phyloP scores from a whole-genome alignment of 164 flowering plant genomes.

The Malania oleifera region DNA sequence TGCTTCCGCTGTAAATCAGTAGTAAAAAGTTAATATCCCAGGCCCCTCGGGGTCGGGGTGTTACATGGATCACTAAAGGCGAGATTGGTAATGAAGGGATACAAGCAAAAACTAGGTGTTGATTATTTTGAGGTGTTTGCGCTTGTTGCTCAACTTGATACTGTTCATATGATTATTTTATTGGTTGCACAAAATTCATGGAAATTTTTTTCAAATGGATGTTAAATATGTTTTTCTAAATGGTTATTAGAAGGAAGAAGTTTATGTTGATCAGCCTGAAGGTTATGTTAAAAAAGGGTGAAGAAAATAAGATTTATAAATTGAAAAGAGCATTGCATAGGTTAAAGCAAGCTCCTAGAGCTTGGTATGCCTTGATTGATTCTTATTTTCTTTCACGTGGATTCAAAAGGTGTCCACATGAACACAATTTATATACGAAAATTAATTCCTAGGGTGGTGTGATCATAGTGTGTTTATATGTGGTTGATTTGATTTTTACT shows the following conservation, averaged over 20 bases:
- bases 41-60: too few species aligned
- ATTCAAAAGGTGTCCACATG: too few species aligned
- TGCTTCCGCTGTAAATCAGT: too few species aligned
- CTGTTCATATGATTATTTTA: background rate
- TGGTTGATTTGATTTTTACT: too few species aligned
- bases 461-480: too few species aligned
- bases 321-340: slow-evolving; percentile 14
- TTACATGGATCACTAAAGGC: too few species aligned
- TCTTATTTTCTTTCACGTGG: too few species aligned
- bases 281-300: slow-evolving; percentile 3
- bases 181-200: slow-evolving; percentile 10
- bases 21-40: too few species aligned
- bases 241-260: slow-evolving; percentile 13
- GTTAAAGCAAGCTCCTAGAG: slow-evolving; percentile 16
- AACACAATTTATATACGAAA: too few species aligned
- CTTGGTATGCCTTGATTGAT: too few species aligned
- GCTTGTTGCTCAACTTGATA: slow-evolving; percentile 12
- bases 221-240: slow-evolving; percentile 17
- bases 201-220: slow-evolving; percentile 12
- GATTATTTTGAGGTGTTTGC: slow-evolving; percentile 15
- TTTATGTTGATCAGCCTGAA: slow-evolving; percentile 9
- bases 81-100: slow-evolving; percentile 14
- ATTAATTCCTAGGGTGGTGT: too few species aligned
- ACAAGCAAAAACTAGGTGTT: background rate
- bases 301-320: slow-evolving; percentile 11